phyloP scores from a whole-genome alignment of 306 rosid species.

The Benincasa hispida region DNA sequence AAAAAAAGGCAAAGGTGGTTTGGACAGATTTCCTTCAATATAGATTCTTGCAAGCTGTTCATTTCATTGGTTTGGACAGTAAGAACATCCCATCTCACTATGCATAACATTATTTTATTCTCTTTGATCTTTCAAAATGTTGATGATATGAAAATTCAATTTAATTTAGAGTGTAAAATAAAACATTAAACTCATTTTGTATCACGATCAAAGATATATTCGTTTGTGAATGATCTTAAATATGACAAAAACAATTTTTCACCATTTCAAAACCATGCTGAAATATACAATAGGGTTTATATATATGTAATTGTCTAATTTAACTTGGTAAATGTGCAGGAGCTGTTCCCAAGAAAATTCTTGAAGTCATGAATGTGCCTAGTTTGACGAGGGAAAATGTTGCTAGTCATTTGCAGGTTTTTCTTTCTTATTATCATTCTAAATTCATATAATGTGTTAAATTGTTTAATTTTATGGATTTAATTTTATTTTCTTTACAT shows the following conservation, averaged over 20 bases:
- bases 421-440: background rate
- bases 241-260: too few relatives aligned
- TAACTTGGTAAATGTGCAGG: background rate
- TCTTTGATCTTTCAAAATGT: background rate
- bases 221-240: too few relatives aligned
- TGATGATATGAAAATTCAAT: too few relatives aligned
- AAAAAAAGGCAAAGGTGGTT: constrained; percentile 9
- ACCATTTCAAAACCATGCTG: too few relatives aligned
- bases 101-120: background rate
- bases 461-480: too few relatives aligned
- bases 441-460: background rate
- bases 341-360: constrained; percentile 19
- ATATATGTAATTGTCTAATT: too few relatives aligned
- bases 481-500: too few relatives aligned
- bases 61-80: constrained; percentile 17
- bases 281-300: background rate
- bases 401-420: constrained; percentile 22
- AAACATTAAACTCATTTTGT: too few relatives aligned
- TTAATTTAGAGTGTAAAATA: too few relatives aligned
- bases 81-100: background rate
- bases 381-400: constrained; percentile 9
- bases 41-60: constrained; percentile 11
- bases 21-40: constrained; percentile 15
- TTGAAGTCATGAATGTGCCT: constrained; percentile 13
- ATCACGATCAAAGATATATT: too few relatives aligned